phyloP scores from a whole-genome alignment of 208 protist genomes.

The Crithidia brevicula region DNA sequence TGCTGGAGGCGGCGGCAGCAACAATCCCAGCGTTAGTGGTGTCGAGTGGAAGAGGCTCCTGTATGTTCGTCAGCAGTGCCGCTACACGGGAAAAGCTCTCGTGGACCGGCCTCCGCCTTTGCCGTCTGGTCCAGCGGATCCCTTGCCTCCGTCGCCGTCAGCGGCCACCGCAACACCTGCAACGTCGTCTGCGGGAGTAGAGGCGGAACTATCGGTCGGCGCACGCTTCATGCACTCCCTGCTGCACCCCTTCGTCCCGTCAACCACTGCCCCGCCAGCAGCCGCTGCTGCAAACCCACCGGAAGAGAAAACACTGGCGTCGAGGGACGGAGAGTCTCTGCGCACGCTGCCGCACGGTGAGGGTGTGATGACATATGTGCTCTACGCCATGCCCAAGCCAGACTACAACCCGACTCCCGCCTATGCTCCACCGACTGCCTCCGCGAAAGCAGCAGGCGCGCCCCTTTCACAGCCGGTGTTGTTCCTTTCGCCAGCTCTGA shows the following conservation, averaged over 20 bases:
- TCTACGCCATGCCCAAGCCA: slow-evolving; percentile 29
- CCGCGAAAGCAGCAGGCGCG: neutral
- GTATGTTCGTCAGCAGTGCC: slow-evolving; percentile 36
- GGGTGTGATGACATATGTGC: slow-evolving; percentile 39
- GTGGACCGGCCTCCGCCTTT: neutral
- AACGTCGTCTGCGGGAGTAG: neutral
- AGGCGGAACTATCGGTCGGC: slow-evolving; percentile 20
- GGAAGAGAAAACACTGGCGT: neutral
- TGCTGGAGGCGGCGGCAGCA: neutral
- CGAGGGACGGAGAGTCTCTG: neutral
- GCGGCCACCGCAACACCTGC: neutral
- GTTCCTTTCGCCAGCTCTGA: slow-evolving; percentile 23
- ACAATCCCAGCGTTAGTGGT: neutral
- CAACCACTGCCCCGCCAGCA: neutral
- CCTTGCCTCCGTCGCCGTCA: neutral
- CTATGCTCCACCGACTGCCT: neutral
- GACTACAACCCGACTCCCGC: slow-evolving; percentile 5
- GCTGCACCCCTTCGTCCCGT: slow-evolving; percentile 26
- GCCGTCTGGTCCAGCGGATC: neutral
- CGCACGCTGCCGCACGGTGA: slow-evolving; percentile 24
- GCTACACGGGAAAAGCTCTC: slow-evolving; percentile 30
- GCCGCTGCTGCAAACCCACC: neutral
- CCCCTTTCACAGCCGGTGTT: neutral
- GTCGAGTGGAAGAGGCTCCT: slow-evolving; percentile 30
- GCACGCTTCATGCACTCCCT: slow-evolving; percentile 29